These are phyloP conservation scores for Aphanomyces euteiches DNA, from an alignment of 352 stramenopile species.

Conservation along the genomic window DNA sequence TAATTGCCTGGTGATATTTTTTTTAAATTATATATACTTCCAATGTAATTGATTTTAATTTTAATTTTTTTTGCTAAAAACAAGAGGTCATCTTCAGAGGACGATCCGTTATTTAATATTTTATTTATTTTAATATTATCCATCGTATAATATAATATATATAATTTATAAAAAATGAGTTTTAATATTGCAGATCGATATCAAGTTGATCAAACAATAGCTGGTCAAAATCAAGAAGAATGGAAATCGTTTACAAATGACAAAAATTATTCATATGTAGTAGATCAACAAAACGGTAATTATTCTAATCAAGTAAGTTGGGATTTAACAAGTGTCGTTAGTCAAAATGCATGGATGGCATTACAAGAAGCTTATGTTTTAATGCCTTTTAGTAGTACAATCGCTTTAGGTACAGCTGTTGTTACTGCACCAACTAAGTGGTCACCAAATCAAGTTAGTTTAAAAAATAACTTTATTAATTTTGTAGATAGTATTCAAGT, in stretches of 20 bases:
- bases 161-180: conserved; percentile 12
- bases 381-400: conserved; percentile 3
- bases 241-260: conserved; percentile 6
- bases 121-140: conserved; percentile 6
- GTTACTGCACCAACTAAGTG: conserved; percentile 7
- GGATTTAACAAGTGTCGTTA: conserved; percentile 6
- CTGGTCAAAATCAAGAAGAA: conserved; percentile 7
- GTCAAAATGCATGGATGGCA: conserved; percentile 1
- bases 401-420: conserved; percentile 4
- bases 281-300: conserved; percentile 6
- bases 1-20: no score
- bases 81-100: not conserved
- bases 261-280: not conserved
- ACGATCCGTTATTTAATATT: not conserved
- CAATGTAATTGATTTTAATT: conserved; percentile 10
- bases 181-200: conserved; percentile 6
- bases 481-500: conserved; percentile 10
- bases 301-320: conserved; percentile 10
- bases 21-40: conserved; percentile 12
- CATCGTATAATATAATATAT: conserved; percentile 10
- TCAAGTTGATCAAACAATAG: conserved; percentile 1
- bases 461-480: conserved; percentile 13
- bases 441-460: conserved; percentile 8
- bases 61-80: conserved; percentile 8
- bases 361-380: conserved; percentile 8